Evolutionary conservation across 306 rosid genomes (phyloP).

Genomic region (Begonia fuchsioides): DNA sequence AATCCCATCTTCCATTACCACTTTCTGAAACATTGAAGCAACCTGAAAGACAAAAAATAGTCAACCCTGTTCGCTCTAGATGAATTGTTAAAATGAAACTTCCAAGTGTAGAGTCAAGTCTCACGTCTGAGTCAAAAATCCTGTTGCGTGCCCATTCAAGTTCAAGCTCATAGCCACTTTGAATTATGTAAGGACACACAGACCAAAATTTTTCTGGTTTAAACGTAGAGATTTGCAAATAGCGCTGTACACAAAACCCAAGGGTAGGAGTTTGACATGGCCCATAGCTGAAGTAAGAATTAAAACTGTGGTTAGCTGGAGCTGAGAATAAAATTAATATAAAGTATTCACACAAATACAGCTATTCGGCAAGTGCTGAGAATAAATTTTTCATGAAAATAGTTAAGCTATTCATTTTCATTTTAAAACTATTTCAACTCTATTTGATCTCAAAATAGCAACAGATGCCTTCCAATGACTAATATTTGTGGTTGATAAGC

Average conservation of each 20-base stretch:
- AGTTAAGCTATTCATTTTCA: too few relatives aligned
- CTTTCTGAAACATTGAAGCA: conserved; percentile 74
- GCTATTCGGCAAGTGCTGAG: too few relatives aligned
- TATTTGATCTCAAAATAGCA: too few relatives aligned
- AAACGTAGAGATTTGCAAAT: conserved; percentile 81
- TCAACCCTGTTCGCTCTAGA: conserved; percentile 5
- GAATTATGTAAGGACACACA: conserved; percentile 56
- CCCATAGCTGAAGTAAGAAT: conserved; percentile 67
- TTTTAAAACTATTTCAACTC: too few relatives aligned
- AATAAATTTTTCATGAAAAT: too few relatives aligned
- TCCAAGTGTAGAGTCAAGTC: conserved; percentile 12
- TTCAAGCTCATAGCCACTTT: conserved; percentile 75
- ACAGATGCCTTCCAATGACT: too few relatives aligned
- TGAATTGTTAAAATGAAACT: conserved; percentile 5
- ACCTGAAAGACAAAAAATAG: conserved; percentile 35
- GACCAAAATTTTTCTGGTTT: conserved; percentile 93
- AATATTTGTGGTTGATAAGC: too few relatives aligned
- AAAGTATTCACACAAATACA: too few relatives aligned
- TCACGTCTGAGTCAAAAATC: conserved; percentile 73
- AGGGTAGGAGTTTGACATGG: conserved; percentile 98
- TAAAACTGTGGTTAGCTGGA: neutral
- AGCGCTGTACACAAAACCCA: conserved; percentile 91
- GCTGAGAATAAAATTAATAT: too few relatives aligned
- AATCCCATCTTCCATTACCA: conserved; percentile 54
- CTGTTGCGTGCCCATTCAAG: conserved; percentile 90